phyloP scores from a whole-genome alignment of 371 early-diverging fungal genomes.

The Haplosporangium sp. region DNA sequence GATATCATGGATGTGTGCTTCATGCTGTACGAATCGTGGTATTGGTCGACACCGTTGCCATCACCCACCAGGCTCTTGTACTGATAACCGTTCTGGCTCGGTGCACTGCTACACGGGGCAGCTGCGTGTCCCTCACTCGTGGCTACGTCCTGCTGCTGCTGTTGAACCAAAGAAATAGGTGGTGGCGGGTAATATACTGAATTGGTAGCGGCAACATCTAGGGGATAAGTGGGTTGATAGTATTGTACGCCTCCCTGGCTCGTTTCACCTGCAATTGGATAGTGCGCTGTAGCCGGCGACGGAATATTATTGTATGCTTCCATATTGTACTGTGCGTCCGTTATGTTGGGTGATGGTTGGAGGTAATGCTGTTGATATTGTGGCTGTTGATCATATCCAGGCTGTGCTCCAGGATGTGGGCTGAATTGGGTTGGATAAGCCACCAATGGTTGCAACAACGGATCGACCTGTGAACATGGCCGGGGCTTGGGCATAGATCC shows the following conservation, averaged over 20 bases:
- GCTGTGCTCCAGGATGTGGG: background rate
- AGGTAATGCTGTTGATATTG: conserved; percentile 11
- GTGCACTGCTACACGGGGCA: background rate
- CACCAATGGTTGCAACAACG: background rate
- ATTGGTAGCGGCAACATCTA: background rate
- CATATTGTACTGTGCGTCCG: background rate
- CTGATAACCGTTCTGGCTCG: background rate
- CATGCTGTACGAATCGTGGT: background rate
- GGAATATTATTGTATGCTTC: background rate
- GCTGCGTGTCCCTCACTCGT: background rate
- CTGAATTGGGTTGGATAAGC: background rate
- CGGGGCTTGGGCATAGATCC: no score
- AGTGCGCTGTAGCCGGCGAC: background rate
- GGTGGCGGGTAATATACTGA: conserved; percentile 27
- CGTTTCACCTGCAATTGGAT: no score
- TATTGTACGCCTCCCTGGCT: background rate
- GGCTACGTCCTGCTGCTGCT: background rate
- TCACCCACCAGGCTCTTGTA: background rate
- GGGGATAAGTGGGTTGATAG: background rate
- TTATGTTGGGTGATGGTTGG: background rate
- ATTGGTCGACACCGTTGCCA: background rate
- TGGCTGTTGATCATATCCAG: background rate
- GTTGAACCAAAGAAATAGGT: conserved; percentile 1
- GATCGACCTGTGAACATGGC: no score
- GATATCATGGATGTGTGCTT: conserved; percentile 4